Evolutionary conservation across 2,329 filamentous ascomycete species (phyloP).

Genomic region (Neopestalotiopsis sp.): DNA sequence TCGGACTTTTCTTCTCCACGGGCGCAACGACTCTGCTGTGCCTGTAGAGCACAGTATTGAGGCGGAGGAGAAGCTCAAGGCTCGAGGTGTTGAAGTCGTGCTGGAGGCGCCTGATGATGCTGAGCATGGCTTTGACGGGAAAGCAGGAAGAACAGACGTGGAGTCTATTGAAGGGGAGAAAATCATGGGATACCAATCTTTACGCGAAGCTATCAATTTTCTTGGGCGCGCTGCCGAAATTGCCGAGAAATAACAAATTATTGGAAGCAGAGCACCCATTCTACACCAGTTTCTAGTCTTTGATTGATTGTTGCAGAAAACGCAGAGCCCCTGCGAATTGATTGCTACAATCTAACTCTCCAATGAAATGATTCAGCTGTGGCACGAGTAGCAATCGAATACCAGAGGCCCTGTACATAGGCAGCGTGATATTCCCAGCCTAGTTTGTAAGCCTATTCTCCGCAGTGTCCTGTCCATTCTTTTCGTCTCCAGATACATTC

Average conservation of each 20-base stretch:
- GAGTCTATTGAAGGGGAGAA: constrained; percentile 15
- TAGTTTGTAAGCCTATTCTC: not conserved
- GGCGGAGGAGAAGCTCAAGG: not conserved
- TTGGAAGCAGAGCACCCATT: too few species aligned
- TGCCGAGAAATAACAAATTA: too few species aligned
- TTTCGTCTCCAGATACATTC: not conserved
- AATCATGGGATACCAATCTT: not conserved
- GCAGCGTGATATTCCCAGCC: not conserved
- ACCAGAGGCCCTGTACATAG: too few species aligned
- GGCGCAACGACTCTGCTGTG: constrained; percentile 19
- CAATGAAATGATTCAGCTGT: too few species aligned
- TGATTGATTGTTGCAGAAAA: too few species aligned
- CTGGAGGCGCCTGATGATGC: not conserved
- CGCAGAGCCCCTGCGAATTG: too few species aligned
- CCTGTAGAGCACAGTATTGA: constrained; percentile 13
- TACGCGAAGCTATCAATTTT: not conserved
- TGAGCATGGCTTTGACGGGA: constrained; percentile 12
- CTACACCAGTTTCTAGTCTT: too few species aligned
- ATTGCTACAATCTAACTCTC: too few species aligned
- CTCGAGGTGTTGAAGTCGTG: not conserved
- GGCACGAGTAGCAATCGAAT: too few species aligned
- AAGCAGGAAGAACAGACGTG: not conserved
- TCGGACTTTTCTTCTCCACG: constrained; percentile 17
- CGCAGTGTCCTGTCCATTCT: not conserved
- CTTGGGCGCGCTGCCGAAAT: not conserved